Evolutionary conservation across 257 asterid species (phyloP).

Genomic region (Plectranthus barbatus): DNA sequence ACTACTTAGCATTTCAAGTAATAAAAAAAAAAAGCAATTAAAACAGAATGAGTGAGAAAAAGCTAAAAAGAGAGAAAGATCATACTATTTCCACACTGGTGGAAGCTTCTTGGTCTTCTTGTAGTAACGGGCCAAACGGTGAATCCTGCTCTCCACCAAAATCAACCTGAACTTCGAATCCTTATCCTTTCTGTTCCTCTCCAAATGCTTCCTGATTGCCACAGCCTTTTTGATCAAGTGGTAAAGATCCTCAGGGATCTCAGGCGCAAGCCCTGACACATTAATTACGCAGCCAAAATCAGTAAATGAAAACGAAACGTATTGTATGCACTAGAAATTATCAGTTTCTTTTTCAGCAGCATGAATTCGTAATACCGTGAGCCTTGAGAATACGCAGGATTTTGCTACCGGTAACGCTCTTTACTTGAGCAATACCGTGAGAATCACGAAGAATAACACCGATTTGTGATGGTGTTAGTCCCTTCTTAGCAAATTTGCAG

Average conservation of each 20-base stretch:
- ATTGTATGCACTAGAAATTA: background rate
- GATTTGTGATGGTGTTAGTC: constrained; percentile 41
- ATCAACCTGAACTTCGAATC: constrained; percentile 43
- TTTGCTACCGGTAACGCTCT: constrained; percentile 46
- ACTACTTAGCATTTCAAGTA: background rate
- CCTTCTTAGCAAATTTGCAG: constrained; percentile 41
- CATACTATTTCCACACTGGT: too few relatives aligned
- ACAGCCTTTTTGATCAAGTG: too few relatives aligned
- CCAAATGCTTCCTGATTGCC: constrained; percentile 47
- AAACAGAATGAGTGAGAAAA: too few relatives aligned
- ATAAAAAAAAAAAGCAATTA: too few relatives aligned
- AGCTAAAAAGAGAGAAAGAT: too few relatives aligned
- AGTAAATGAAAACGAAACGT: background rate
- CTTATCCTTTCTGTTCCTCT: too few relatives aligned
- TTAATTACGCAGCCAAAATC: background rate
- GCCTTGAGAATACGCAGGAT: constrained; percentile 43
- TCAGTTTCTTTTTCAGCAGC: background rate
- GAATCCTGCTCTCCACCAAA: constrained; percentile 50
- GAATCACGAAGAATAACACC: constrained; percentile 55
- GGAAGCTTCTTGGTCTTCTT: too few relatives aligned
- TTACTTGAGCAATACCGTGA: constrained; percentile 47
- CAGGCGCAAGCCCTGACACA: constrained; percentile 36
- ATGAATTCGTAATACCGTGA: constrained; percentile 22
- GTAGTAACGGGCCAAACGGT: constrained; percentile 41
- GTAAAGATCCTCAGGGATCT: too few relatives aligned